Evolutionary conservation across 1,284 basidiomycete genomes (phyloP).

Genomic region (Marasmius sp.): DNA sequence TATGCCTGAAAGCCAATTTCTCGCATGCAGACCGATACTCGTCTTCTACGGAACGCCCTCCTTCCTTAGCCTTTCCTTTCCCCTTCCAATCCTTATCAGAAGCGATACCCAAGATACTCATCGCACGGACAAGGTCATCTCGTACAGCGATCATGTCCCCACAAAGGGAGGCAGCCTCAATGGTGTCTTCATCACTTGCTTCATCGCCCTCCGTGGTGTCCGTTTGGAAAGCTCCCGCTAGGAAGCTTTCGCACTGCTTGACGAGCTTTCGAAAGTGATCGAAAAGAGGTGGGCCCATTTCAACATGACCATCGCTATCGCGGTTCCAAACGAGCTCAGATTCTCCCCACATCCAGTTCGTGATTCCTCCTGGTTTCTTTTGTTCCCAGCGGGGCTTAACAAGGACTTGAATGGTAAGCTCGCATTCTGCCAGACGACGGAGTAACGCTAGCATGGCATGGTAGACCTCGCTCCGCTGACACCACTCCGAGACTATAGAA

Average conservation of each 20-base stretch:
- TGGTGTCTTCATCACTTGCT: conserved; percentile 38
- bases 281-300: conserved; percentile 41
- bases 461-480: conserved; percentile 44
- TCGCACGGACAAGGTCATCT: conserved; percentile 48
- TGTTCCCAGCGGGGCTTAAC: conserved; percentile 40
- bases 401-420: conserved; percentile 47
- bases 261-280: conserved; percentile 53
- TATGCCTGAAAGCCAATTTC: conserved; percentile 45
- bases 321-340: conserved; percentile 29
- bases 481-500: conserved; percentile 46
- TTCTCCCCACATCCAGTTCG: conserved; percentile 48
- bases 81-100: conserved; percentile 15
- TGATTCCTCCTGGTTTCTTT: conserved; percentile 38
- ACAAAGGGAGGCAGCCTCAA: conserved; percentile 48
- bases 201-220: conserved; percentile 29
- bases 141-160: conserved; percentile 51
- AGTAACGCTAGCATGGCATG: conserved; percentile 47
- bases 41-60: conserved; percentile 34
- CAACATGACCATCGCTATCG: conserved; percentile 24
- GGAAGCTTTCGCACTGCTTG: conserved; percentile 49
- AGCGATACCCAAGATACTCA: conserved; percentile 34
- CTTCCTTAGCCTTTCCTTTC: conserved; percentile 35
- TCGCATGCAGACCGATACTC: conserved; percentile 45
- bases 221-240: conserved; percentile 40
- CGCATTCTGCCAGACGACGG: conserved; percentile 49